Conservation (phyloP, 768 basidiomycete genomes). For the Clavulina sp. region DNA sequence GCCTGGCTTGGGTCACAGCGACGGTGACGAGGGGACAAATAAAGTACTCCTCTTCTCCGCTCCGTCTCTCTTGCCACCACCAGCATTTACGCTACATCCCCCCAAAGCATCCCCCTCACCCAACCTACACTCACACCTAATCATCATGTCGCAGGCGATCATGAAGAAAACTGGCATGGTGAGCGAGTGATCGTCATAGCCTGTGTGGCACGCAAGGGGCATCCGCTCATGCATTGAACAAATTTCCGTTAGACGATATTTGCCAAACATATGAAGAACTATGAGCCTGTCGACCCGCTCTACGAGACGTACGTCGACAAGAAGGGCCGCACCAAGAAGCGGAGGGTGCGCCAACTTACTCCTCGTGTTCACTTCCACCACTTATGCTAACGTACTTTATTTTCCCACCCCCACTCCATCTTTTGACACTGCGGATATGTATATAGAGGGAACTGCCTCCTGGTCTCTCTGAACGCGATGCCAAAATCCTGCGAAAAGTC, state of each 20-base stretch:
- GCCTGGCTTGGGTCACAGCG: no score
- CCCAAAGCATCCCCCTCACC: no score
- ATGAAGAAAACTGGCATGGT: not conserved
- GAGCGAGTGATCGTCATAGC: no score
- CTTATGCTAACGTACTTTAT: not conserved
- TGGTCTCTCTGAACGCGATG: constrained; percentile 61
- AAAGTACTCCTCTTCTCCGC: no score
- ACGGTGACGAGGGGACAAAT: no score
- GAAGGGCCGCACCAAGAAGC: constrained; percentile 36
- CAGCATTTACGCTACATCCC: no score
- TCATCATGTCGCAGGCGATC: not conserved
- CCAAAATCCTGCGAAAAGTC: constrained; percentile 53
- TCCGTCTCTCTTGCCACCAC: no score
- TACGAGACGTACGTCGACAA: constrained; percentile 47
- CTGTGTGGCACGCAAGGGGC: not conserved
- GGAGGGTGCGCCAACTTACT: constrained; percentile 31
- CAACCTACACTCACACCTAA: no score
- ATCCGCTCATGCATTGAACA: not conserved
- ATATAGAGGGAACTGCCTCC: constrained; percentile 48
- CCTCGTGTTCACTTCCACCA: not conserved
- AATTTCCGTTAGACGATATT: constrained; percentile 44
- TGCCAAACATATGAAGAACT: constrained; percentile 42
- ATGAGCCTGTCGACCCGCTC: constrained; percentile 53
- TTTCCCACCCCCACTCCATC: not conserved
- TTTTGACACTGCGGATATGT: not conserved